A percentile compares a stretch with the other conserved stretches of the same genome.
These are phyloP conservation scores for Collariella sp. DNA, from an alignment of 495 filamentous ascomycete species.

Conservation along the genomic window DNA sequence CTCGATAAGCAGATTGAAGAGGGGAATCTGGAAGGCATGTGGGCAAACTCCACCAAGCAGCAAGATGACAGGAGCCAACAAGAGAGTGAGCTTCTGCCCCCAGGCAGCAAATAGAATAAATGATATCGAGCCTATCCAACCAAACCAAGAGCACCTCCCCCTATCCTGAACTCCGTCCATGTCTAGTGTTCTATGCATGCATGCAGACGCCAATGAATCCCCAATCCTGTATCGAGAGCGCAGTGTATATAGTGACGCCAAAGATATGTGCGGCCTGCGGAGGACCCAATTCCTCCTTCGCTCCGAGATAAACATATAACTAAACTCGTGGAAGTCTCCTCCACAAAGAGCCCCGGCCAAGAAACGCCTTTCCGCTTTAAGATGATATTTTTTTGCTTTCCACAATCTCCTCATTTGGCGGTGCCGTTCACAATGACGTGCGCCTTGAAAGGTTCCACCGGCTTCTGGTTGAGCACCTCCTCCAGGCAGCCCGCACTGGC, in stretches of 20 bases:
- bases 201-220: slow-evolving; percentile 1
- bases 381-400: not conserved
- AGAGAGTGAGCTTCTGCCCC: not conserved
- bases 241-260: not conserved
- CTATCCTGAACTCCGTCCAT: slow-evolving; percentile 2
- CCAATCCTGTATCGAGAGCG: not conserved
- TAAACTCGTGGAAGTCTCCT: not conserved
- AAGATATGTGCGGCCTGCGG: not conserved
- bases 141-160: slow-evolving; percentile 6
- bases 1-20: too few relatives aligned
- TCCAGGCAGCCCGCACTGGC: slow-evolving; percentile 14
- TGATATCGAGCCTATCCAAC: not conserved
- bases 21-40: not conserved
- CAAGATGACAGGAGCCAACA: not conserved
- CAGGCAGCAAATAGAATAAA: not conserved
- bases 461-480: slow-evolving; percentile 10
- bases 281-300: not conserved
- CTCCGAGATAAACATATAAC: not conserved
- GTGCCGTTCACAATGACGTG: not conserved
- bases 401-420: not conserved
- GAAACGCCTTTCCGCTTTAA: not conserved
- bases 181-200: slow-evolving; percentile 1
- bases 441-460: slow-evolving; percentile 10
- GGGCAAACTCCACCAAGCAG: not conserved
- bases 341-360: not conserved